Evolutionary conservation across 768 basidiomycete species (phyloP), one percentile per base, ranked within the genome.

Genomic region (Trametes cingulata): DNA sequence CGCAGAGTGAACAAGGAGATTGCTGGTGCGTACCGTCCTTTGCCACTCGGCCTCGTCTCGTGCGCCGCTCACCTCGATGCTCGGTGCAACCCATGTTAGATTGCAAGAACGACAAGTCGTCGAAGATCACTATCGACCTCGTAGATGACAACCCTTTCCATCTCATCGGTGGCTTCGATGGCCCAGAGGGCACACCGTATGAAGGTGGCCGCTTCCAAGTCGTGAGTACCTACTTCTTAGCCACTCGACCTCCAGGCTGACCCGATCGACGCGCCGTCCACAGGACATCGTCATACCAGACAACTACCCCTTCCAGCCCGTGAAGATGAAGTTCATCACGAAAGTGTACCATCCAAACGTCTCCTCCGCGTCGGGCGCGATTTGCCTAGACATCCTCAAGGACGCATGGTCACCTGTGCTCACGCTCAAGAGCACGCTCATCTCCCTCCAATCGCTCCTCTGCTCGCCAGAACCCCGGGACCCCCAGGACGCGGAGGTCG

Each of bases 261-360:
- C 36, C 24, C 22, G 25, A 40, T 63, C 54, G 51, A 41, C 52
- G 20, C 49, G 35, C 25, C 25, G 14, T n/a, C 36, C 22, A 35
- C 68, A 93, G 92, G 95, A 98, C 70, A 98, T 98, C 65, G 80
- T 88, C 19, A 93, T 98, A 67, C 95, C 95, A 8, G 92, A 94
- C 43, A 85, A 91, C 49, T 93, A 93, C 71, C 92, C 91, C 17
- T 93, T 94, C 73, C 90, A 94, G 71, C 94, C 96, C 0, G 89
- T 95, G 54, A 97, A 98, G 82, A 97, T 98, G 93, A 95, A 95
- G 73, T 98, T 98, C 76, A 86, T 96, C 62, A 98, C 95, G 37
- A 94, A 94, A 73, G 90, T 96, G 27, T 97, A 94, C 72, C 94
- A 98, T 72, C 95, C 95, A 3, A 98, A 98, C 69, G 82, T 98